These are phyloP conservation scores for Barnettozyma salicaria DNA, from an alignment of 805 yeast genomes.

Conservation along the genomic window DNA sequence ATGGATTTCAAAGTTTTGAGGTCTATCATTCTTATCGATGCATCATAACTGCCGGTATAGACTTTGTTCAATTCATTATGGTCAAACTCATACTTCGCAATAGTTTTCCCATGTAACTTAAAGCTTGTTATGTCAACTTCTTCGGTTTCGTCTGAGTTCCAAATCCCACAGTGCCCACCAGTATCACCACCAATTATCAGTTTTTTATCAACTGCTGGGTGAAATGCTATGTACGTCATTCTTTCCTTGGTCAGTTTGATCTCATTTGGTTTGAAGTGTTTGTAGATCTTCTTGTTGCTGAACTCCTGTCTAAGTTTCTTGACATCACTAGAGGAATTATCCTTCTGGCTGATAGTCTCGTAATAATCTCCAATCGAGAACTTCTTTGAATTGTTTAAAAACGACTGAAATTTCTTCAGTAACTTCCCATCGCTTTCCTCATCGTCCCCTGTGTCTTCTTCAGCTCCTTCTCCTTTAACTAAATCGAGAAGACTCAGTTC, in stretches of 20 bases:
- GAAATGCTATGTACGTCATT: slow-evolving; percentile 68
- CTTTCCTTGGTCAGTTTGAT: slow-evolving; percentile 64
- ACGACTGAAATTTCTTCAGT: slow-evolving; percentile 27
- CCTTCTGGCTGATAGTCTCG: slow-evolving; percentile 40
- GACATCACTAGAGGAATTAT: slow-evolving; percentile 35
- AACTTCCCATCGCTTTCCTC: slow-evolving; percentile 29
- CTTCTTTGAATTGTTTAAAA: slow-evolving; percentile 23
- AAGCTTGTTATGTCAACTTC: slow-evolving; percentile 53
- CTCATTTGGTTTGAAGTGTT: slow-evolving; percentile 58
- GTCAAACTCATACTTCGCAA: slow-evolving; percentile 57
- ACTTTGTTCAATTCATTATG: slow-evolving; percentile 46
- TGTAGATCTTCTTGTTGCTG: slow-evolving; percentile 43
- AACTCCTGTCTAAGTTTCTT: slow-evolving; percentile 49
- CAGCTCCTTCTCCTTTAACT: slow-evolving; percentile 36
- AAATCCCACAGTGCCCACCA: slow-evolving; percentile 77
- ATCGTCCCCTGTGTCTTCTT: too few species aligned
- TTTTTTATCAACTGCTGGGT: slow-evolving; percentile 60
- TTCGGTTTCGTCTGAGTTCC: slow-evolving; percentile 56
- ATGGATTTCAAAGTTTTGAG: slow-evolving; percentile 51
- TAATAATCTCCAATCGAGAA: slow-evolving; percentile 70
- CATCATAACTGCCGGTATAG: slow-evolving; percentile 79
- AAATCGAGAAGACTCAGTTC: slow-evolving; percentile 60
- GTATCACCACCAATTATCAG: slow-evolving; percentile 85
- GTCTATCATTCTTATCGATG: slow-evolving; percentile 72
- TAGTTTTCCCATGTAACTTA: slow-evolving; percentile 69